Evolutionary conservation across 805 yeast genomes (phyloP), one percentile per base, ranked within the genome.

Genomic region (Priceomyces castillae): DNA sequence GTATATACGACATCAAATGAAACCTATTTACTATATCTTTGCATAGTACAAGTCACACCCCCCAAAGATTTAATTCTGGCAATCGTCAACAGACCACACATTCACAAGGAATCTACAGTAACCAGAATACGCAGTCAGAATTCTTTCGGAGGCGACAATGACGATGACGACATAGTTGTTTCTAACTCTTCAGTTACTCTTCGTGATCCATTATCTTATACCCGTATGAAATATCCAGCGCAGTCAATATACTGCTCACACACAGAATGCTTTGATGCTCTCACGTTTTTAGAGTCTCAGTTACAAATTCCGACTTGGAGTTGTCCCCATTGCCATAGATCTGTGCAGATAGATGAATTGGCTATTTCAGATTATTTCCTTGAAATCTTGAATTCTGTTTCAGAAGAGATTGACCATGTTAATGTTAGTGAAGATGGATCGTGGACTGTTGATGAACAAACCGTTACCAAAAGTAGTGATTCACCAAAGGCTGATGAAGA

Each of bases 231-330:
- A 43, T 62, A 75, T 41, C 98, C 99, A 0, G 78, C 81, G 1
- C 78, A 88, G 50, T 80, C 95, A 1, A 64, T 73, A 1, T 69
- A 64, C 37, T 94, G 99, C 64, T 67, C 75, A 28, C 99, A 94
- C 63, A 65, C 89, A 12, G 92, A 86, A 54, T 90, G 98, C 58
- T 88, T 90, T 60, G 99, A 94, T 63, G 90, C 87, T 0, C 61
- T 73, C 28, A 78, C 86, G 35, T 94, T 78, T 57, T 53, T 94
- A 7, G 78, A 80, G 54, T 72, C 90, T 35, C 98, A 92, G 59
- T 71, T 73, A 43, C 92, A 85, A 57, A 79, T 86, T 0, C 85
- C 96, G 0, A 78, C 86, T 0, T 92, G 97, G 97, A 67, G 67
- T 40, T 94, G 99, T 57, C 97, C 97, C 0, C 74, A 88, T 3